Conservation (phyloP, 2,329 filamentous ascomycete genomes). For the Hymenoscyphus infarciens region DNA sequence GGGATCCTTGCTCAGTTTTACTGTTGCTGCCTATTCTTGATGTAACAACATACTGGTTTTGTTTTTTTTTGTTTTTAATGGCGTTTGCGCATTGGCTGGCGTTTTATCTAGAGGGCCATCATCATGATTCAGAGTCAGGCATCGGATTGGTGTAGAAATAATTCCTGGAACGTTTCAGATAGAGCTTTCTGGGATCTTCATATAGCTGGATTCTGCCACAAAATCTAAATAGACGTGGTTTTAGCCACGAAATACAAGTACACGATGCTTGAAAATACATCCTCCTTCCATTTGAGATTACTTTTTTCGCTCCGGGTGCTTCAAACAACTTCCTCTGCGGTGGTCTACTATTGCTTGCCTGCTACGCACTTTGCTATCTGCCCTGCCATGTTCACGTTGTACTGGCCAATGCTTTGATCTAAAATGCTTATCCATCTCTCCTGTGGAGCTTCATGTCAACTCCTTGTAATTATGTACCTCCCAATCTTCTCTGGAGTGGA, state of each 20-base stretch:
- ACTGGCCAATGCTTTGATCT: too few relatives aligned
- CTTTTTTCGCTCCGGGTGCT: too few relatives aligned
- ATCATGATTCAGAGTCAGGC: not conserved
- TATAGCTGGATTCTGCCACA: not conserved
- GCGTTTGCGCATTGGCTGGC: conserved; percentile 3
- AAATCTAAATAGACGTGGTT: not conserved
- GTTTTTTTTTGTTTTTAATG: not conserved
- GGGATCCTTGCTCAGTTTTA: conserved; percentile 89
- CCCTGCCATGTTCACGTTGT: too few relatives aligned
- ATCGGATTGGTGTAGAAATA: not conserved
- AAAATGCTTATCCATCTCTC: too few relatives aligned
- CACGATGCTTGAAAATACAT: not conserved
- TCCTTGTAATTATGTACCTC: too few relatives aligned
- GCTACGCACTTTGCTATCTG: too few relatives aligned
- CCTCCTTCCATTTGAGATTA: not conserved
- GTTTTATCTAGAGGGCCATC: not conserved
- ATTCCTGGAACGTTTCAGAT: not conserved
- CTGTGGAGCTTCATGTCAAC: too few relatives aligned
- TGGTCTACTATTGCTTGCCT: not conserved
- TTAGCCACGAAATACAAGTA: not conserved
- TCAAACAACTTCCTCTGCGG: too few relatives aligned
- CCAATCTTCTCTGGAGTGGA: too few relatives aligned
- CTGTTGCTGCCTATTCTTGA: conserved; percentile 44
- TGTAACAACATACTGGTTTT: not conserved
- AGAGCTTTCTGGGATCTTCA: not conserved